Evolutionary conservation across 495 filamentous ascomycete species (phyloP).

Genomic region (Hypoxylon perforatum): DNA sequence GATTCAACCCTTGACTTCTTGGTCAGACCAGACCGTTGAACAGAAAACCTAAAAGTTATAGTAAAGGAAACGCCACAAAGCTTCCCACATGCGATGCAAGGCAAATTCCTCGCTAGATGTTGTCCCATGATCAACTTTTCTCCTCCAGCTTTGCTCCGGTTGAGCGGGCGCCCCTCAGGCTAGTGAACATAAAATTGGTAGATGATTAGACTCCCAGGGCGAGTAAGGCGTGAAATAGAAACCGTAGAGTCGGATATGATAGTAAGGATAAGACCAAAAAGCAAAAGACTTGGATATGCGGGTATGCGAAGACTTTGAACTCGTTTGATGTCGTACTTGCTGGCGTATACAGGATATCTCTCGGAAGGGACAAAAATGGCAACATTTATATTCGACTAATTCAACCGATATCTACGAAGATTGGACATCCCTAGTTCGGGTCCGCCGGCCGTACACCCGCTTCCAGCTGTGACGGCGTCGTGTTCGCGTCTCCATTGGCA

Average conservation of each 20-base stretch:
- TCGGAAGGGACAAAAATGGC: slow-evolving; percentile 19
- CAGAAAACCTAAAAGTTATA: slow-evolving; percentile 13
- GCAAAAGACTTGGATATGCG: neutral
- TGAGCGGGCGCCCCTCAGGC: too few relatives aligned
- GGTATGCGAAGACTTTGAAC: slow-evolving; percentile 1
- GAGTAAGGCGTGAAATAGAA: neutral
- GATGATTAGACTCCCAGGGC: too few relatives aligned
- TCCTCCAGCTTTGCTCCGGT: too few relatives aligned
- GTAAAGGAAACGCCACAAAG: neutral
- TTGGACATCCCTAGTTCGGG: slow-evolving; percentile 37
- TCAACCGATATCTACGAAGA: slow-evolving; percentile 39
- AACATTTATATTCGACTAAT: slow-evolving; percentile 41
- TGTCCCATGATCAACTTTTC: neutral
- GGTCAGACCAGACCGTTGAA: neutral
- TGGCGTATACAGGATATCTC: slow-evolving; percentile 29
- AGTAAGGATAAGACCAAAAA: slow-evolving; percentile 5
- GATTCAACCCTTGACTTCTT: neutral
- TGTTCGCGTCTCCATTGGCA: slow-evolving; percentile 35
- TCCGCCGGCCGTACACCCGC: slow-evolving; percentile 45
- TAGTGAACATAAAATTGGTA: too few relatives aligned
- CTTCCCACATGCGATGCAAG: slow-evolving; percentile 6
- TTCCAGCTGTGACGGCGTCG: slow-evolving; percentile 54
- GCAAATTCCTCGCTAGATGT: slow-evolving; percentile 9
- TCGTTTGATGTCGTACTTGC: slow-evolving; percentile 15
- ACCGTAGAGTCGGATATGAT: neutral